Evolutionary conservation across 2,329 filamentous ascomycete genomes (phyloP).

Genomic region (Aspergillus niger): DNA sequence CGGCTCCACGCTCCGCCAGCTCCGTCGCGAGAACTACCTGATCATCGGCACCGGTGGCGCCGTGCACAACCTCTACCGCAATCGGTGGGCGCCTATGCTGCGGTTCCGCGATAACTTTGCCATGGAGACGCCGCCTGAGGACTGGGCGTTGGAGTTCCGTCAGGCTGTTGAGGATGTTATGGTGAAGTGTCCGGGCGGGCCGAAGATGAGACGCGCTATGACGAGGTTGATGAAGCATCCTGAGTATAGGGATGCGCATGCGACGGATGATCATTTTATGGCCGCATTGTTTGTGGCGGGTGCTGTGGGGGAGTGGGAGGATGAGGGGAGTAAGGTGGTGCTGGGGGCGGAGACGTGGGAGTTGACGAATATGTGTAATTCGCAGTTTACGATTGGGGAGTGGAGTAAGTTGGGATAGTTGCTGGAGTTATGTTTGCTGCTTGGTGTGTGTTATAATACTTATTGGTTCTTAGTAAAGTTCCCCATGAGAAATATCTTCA

Average conservation of each 20-base stretch:
- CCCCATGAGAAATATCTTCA: too few relatives aligned
- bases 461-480: too few relatives aligned
- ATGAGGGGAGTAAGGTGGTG: slow-evolving; percentile 38
- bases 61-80: slow-evolving; percentile 71
- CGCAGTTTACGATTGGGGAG: slow-evolving; percentile 58
- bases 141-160: slow-evolving; percentile 65
- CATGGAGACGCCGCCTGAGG: slow-evolving; percentile 59
- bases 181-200: slow-evolving; percentile 53
- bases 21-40: slow-evolving; percentile 59
- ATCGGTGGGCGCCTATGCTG: slow-evolving; percentile 66
- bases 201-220: slow-evolving; percentile 56
- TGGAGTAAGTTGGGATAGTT: slow-evolving; percentile 26
- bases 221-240: slow-evolving; percentile 70
- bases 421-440: too few relatives aligned
- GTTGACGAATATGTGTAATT: slow-evolving; percentile 66
- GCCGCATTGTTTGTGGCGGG: slow-evolving; percentile 65
- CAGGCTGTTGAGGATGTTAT: slow-evolving; percentile 66
- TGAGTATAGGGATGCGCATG: slow-evolving; percentile 65
- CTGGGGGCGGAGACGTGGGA: slow-evolving; percentile 65
- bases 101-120: slow-evolving; percentile 65
- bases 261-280: slow-evolving; percentile 72
- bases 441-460: too few relatives aligned
- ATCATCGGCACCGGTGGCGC: slow-evolving; percentile 64
- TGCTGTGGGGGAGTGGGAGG: slow-evolving; percentile 52
- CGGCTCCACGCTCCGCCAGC: slow-evolving; percentile 57